Evolutionary conservation across 2,329 filamentous ascomycete genomes (phyloP).

Genomic region (Drechslerella stenobrocha): DNA sequence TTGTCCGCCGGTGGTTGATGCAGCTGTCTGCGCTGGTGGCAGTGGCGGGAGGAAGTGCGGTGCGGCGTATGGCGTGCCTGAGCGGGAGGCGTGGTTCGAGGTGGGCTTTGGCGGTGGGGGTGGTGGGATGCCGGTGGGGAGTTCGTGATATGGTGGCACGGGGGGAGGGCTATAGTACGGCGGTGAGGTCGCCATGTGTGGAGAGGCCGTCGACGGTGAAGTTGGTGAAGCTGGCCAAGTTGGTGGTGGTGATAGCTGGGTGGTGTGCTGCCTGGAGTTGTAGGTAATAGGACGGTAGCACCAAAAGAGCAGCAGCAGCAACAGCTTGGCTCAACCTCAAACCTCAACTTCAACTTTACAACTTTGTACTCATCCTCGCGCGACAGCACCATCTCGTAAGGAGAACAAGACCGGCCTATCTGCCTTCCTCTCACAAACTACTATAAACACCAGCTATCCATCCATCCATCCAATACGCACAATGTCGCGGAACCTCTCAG

Average conservation of each 20-base stretch:
- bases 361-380: too few relatives aligned
- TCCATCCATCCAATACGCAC: neutral
- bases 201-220: neutral
- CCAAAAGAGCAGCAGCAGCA: conserved; percentile 11
- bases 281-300: neutral
- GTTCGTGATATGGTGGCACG: conserved; percentile 49
- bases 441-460: neutral
- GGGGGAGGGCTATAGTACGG: conserved; percentile 25
- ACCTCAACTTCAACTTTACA: conserved; percentile 5
- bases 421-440: neutral
- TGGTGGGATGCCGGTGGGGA: conserved; percentile 59
- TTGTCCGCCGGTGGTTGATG: conserved; percentile 9
- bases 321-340: conserved; percentile 8
- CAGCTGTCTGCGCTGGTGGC: conserved; percentile 54
- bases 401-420: too few relatives aligned
- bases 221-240: conserved; percentile 8
- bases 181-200: conserved; percentile 26
- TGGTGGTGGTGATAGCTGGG: conserved; percentile 4
- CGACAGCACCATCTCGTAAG: too few relatives aligned
- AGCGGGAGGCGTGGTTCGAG: conserved; percentile 67
- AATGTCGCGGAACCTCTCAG: conserved; percentile 44
- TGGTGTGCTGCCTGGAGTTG: neutral
- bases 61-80: conserved; percentile 64
- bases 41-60: conserved; percentile 59
- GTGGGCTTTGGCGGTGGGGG: conserved; percentile 72